These are phyloP conservation scores for Passiflora organensis DNA, from an alignment of 345 rosid species.

Conservation along the genomic window DNA sequence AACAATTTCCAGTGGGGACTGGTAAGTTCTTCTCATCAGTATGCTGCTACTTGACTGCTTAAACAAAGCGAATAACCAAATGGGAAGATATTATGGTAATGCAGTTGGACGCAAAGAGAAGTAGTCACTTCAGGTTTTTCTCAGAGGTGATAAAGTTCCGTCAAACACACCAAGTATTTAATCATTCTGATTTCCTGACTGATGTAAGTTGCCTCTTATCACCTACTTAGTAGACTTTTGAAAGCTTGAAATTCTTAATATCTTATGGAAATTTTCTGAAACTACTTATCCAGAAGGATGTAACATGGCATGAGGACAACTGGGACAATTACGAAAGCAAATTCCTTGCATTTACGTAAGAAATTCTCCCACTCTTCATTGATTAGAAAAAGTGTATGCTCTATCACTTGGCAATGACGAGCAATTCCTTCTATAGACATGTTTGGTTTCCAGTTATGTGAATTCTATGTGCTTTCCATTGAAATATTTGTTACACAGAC, in stretches of 20 bases:
- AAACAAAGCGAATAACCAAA: slow-evolving; percentile 2
- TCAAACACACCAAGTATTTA: slow-evolving; percentile 37
- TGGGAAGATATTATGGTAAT: slow-evolving; percentile 8
- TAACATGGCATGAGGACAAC: slow-evolving; percentile 92
- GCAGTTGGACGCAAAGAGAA: slow-evolving; percentile 56
- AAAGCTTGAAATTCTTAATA: neutral
- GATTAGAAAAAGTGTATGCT: too few relatives aligned
- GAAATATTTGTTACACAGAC: slow-evolving; percentile 38
- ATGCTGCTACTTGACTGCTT: slow-evolving; percentile 6
- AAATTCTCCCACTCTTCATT: neutral
- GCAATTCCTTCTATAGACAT: neutral
- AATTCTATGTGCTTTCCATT: neutral
- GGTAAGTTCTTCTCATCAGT: slow-evolving; percentile 28
- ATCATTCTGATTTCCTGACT: slow-evolving; percentile 57
- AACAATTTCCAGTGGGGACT: slow-evolving; percentile 82
- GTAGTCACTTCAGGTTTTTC: slow-evolving; percentile 71
- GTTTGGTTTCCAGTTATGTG: neutral
- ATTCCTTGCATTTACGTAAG: slow-evolving; percentile 94
- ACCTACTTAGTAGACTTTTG: slow-evolving; percentile 1
- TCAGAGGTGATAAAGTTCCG: slow-evolving; percentile 68
- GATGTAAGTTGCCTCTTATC: slow-evolving; percentile 35
- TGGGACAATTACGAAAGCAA: slow-evolving; percentile 84
- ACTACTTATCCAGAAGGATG: slow-evolving; percentile 48
- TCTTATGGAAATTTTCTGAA: slow-evolving; percentile 11
- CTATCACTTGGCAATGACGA: too few relatives aligned